Evolutionary conservation across 192 early-diverging fungal species (phyloP).

Genomic region (Allomyces macrogynus): DNA sequence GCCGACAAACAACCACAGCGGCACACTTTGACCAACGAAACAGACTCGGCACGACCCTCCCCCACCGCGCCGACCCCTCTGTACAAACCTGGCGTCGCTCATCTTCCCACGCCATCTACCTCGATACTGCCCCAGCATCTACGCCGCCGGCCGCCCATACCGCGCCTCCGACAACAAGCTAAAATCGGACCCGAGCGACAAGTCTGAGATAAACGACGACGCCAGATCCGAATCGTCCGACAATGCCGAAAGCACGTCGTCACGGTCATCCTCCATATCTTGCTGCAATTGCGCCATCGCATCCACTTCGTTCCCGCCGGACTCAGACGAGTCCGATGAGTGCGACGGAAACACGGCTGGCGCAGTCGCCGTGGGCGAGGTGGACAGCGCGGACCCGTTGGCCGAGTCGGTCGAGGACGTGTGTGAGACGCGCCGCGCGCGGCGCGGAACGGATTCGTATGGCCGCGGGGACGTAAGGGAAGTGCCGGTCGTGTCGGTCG

Average conservation of each 20-base stretch:
- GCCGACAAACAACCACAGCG: too few species aligned
- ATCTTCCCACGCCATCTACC: too few species aligned
- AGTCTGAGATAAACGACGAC: background rate
- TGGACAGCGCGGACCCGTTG: background rate
- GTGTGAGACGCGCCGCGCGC: background rate
- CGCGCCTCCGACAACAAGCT: background rate
- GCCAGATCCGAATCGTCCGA: background rate
- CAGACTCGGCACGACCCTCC: too few species aligned
- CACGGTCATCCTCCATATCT: background rate
- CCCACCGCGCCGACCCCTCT: too few species aligned
- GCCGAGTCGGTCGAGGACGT: background rate
- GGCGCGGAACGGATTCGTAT: background rate
- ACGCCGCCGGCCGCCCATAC: background rate
- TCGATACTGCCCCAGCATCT: too few species aligned
- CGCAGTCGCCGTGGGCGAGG: background rate
- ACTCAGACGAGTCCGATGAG: background rate
- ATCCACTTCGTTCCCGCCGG: background rate
- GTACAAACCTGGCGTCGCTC: too few species aligned
- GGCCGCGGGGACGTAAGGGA: background rate
- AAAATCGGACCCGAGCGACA: constrained; percentile 1
- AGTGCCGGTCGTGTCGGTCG: background rate
- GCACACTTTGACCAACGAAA: too few species aligned
- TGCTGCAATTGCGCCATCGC: background rate
- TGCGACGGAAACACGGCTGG: background rate
- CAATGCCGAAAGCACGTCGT: background rate